These are phyloP conservation scores for Fusarium annulatum DNA, from an alignment of 2,329 filamentous ascomycete species.

Conservation along the genomic window DNA sequence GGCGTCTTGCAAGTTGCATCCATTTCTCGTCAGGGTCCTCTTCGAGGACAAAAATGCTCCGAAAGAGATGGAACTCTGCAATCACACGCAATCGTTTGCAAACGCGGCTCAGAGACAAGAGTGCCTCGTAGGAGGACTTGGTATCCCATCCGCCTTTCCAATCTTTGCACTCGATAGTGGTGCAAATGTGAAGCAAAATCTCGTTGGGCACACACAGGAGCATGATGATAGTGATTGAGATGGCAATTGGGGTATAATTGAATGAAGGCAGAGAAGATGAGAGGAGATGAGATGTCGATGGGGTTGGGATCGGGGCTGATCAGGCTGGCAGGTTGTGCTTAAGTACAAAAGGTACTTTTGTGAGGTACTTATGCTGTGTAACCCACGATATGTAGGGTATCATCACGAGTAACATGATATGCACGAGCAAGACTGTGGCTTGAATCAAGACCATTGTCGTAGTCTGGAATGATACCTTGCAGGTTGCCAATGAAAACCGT, in stretches of 20 bases:
- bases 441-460: background rate
- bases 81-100: background rate
- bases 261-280: background rate
- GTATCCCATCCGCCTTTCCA: background rate
- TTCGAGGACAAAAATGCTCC: background rate
- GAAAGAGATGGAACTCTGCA: background rate
- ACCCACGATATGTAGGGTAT: background rate
- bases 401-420: background rate
- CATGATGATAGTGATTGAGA: background rate
- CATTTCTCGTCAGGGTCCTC: background rate
- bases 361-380: background rate
- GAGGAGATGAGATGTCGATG: background rate
- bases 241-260: background rate
- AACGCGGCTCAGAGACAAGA: background rate
- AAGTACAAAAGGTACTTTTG: background rate
- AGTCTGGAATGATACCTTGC: background rate
- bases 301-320: background rate
- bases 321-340: background rate
- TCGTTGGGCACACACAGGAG: background rate
- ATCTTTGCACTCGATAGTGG: background rate
- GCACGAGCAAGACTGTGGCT: background rate
- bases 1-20: background rate
- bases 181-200: background rate
- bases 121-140: background rate
- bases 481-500: background rate